These are phyloP conservation scores for Rutstroemia sp. DNA, from an alignment of 2,329 filamentous ascomycete species.

Conservation along the genomic window DNA sequence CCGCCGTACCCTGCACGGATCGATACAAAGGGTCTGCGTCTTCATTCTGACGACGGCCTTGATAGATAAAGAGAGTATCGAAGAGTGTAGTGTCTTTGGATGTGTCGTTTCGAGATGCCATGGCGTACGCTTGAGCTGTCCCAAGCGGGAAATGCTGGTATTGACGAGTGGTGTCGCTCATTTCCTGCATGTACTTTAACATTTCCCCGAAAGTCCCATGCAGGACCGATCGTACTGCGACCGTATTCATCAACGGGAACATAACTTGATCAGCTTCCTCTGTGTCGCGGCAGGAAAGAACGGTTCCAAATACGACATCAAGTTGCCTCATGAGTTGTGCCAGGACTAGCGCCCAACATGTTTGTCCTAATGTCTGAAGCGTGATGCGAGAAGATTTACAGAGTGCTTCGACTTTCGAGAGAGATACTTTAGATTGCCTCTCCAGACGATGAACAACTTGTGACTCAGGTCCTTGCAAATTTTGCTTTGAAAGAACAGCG, in stretches of 20 bases:
- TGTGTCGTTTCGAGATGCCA: conserved; percentile 23
- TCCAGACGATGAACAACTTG: conserved; percentile 37
- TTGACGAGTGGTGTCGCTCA: conserved; percentile 56
- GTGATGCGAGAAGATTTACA: conserved; percentile 64
- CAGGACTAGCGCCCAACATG: conserved; percentile 67
- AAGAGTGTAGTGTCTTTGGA: conserved; percentile 40
- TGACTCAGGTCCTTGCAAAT: conserved; percentile 10
- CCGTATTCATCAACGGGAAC: conserved; percentile 91
- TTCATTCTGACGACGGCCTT: conserved; percentile 37
- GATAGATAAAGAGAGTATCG: conserved; percentile 60
- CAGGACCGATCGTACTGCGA: conserved; percentile 64
- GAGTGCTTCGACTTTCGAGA: conserved; percentile 43
- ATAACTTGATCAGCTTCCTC: conserved; percentile 59
- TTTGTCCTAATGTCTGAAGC: conserved; percentile 67
- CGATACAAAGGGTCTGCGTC: conserved; percentile 19
- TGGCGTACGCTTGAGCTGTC: conserved; percentile 50
- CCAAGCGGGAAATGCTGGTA: conserved; percentile 74
- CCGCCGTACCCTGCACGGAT: conserved; percentile 43
- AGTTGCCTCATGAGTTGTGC: conserved; percentile 55
- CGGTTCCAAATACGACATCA: conserved; percentile 74
- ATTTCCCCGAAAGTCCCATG: conserved; percentile 60
- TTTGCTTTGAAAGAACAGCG: conserved; percentile 33
- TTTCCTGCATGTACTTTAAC: conserved; percentile 66
- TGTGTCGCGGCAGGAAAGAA: conserved; percentile 77
- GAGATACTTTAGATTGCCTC: conserved; percentile 34